Base-by-base conservation (phyloP, 2,329 filamentous ascomycete species). In the Dactylonectria estremocensis region DNA sequence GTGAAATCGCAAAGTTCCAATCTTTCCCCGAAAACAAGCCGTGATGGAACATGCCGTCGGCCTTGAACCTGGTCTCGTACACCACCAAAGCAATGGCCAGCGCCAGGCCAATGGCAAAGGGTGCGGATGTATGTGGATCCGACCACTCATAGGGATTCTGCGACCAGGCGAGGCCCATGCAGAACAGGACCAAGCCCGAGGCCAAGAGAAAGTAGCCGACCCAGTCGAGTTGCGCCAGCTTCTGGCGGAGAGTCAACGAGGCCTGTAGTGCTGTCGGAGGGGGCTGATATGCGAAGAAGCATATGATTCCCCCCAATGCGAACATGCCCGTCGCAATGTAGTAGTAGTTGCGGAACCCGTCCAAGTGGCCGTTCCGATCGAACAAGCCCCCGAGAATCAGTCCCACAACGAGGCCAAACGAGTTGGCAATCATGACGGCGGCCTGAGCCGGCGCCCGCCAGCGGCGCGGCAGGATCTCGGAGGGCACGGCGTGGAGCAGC, bases 11-110 rank as follows among this genome's bases (percentile, higher is more conserved):
- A 67, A 83, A 83, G 67, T 82, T 83, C 54, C 79, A 74, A 61
- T 78, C 74, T 18, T 72, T 33, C 7, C 64, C 57, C 9, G 6
- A 62, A 72, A 83, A 83, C 2, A 83, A 74, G 1, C 75, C 79
- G 63, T 84, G 80, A 58, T 83, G 81, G 59, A 84, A 81, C 78
- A 83, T 79, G 28, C 81, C 81, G 58, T 83, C 81, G 16, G 66
- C 77, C 67, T 80, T 82, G 64, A 79, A 76, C 35, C 58, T 73
- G 1, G 69, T 72, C 70, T 83, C 80, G 63, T 83, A 83, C 10
- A 77, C 70, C 18, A 75, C 67, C 24, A 83, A 70, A 2, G 22
- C 68, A 2, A 76, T 14, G 1, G 66, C 63, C 8, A 80, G 61
- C 10, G 70, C 72, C 2, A 81, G 46, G 6, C 81, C 80, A 5